A percentile compares a stretch with the other conserved stretches of the same genome.
phyloP scores from a whole-genome alignment of 2,329 filamentous ascomycete species.

The Arthrinium phaeospermum region DNA sequence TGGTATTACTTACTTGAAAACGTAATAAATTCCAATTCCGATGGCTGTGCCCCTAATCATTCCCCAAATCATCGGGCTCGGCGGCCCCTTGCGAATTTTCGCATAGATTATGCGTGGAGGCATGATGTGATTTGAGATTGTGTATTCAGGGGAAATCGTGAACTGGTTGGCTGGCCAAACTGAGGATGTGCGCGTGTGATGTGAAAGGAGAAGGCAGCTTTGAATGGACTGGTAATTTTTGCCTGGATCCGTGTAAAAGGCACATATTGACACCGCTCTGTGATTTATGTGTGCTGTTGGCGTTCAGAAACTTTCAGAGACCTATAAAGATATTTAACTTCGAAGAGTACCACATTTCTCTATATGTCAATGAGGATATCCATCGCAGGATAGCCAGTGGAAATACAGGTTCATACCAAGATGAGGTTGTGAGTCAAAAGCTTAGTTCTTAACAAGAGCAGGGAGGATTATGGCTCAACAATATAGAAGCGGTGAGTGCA shows the following conservation, averaged over 20 bases:
- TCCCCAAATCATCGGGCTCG: neutral
- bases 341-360: neutral
- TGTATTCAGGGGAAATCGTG: neutral
- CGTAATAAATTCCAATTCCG: too few species aligned
- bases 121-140: neutral
- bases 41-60: neutral
- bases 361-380: neutral
- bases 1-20: neutral
- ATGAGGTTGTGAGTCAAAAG: neutral
- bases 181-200: neutral
- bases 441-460: neutral
- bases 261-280: neutral
- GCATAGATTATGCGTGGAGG: neutral
- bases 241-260: neutral
- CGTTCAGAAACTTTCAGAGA: neutral
- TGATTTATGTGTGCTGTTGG: neutral
- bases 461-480: neutral
- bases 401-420: neutral
- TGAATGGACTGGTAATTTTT: too few species aligned
- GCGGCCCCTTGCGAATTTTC: neutral
- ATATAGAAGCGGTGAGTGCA: neutral
- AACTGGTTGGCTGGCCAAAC: too few species aligned
- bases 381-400: neutral
- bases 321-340: neutral
- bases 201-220: neutral